Conservation (phyloP, 2,329 filamentous ascomycete genomes). For the Fusarium sp. region DNA sequence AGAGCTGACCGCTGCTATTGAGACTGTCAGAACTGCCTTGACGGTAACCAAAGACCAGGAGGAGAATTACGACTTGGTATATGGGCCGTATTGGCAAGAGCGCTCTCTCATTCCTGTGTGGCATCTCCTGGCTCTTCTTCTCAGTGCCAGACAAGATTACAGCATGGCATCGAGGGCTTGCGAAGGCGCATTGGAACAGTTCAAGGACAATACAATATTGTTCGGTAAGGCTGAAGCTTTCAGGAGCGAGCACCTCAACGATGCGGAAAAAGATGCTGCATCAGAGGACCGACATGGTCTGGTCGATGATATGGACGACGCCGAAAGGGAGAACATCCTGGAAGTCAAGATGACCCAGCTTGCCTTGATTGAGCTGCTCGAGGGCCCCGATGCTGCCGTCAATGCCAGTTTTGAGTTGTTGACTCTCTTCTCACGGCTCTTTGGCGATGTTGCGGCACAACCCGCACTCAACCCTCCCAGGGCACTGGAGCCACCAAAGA, state of each 20-base stretch:
- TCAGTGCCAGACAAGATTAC: slow-evolving; percentile 89
- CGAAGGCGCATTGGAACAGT: slow-evolving; percentile 91
- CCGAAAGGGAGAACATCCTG: slow-evolving; percentile 87
- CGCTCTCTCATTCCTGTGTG: slow-evolving; percentile 79
- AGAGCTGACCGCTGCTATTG: slow-evolving; percentile 81
- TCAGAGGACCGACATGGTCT: slow-evolving; percentile 56
- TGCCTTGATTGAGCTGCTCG: slow-evolving; percentile 80
- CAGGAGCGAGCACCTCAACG: slow-evolving; percentile 73
- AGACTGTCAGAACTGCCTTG: slow-evolving; percentile 80
- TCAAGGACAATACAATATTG: slow-evolving; percentile 74
- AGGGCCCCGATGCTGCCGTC: slow-evolving; percentile 85
- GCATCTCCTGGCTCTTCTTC: slow-evolving; percentile 86
- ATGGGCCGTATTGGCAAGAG: slow-evolving; percentile 68
- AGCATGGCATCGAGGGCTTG: slow-evolving; percentile 82
- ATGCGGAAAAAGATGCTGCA: slow-evolving; percentile 51
- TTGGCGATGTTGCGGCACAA: slow-evolving; percentile 65
- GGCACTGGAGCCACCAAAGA: slow-evolving; percentile 69
- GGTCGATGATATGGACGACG: slow-evolving; percentile 81
- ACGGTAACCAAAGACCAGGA: slow-evolving; percentile 63
- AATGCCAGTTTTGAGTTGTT: slow-evolving; percentile 89
- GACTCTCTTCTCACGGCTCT: slow-evolving; percentile 81
- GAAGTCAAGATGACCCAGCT: slow-evolving; percentile 97
- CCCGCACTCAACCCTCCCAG: slow-evolving; percentile 53
- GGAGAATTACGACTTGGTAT: slow-evolving; percentile 54
- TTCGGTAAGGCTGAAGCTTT: slow-evolving; percentile 70